Evolutionary conservation across 805 yeast genomes (phyloP).

Genomic region (Candida dajiaensis): DNA sequence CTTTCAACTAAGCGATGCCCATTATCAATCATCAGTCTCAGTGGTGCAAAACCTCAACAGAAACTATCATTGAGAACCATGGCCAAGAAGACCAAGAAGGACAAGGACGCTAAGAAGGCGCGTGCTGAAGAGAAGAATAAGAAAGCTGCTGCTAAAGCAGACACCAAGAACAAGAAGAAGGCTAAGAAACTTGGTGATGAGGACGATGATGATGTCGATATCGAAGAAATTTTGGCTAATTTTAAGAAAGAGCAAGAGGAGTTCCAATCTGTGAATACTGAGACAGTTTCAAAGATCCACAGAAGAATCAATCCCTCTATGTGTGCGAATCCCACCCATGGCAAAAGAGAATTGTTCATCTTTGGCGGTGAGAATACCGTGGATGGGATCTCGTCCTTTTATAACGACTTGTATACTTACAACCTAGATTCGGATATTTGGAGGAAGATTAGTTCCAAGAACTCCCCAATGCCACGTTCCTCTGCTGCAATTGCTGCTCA

Average conservation of each 20-base stretch:
- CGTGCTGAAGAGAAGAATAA: constrained; percentile 76
- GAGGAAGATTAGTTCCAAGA: constrained; percentile 74
- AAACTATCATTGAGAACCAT: constrained; percentile 30
- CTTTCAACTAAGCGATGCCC: too few species aligned
- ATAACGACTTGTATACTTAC: constrained; percentile 74
- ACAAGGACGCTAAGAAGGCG: constrained; percentile 88
- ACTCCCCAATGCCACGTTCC: constrained; percentile 87
- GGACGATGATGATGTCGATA: constrained; percentile 79
- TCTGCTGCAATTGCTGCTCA: constrained; percentile 93
- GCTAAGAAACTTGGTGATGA: constrained; percentile 75
- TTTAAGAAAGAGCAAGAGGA: constrained; percentile 76
- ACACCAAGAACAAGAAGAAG: constrained; percentile 63
- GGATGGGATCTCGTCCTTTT: constrained; percentile 52
- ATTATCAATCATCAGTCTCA: background rate
- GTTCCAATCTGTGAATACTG: constrained; percentile 65
- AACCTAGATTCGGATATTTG: constrained; percentile 73
- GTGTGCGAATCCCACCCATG: constrained; percentile 69
- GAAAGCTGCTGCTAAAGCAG: constrained; percentile 72
- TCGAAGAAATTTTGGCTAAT: constrained; percentile 75
- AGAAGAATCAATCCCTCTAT: constrained; percentile 70
- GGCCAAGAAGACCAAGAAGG: constrained; percentile 85
- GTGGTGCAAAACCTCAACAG: background rate
- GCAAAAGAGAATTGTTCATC: constrained; percentile 68
- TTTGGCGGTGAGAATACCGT: constrained; percentile 85
- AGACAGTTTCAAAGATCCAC: constrained; percentile 52